Conservation (phyloP, 495 filamentous ascomycete species). For the Neurospora sp. region DNA sequence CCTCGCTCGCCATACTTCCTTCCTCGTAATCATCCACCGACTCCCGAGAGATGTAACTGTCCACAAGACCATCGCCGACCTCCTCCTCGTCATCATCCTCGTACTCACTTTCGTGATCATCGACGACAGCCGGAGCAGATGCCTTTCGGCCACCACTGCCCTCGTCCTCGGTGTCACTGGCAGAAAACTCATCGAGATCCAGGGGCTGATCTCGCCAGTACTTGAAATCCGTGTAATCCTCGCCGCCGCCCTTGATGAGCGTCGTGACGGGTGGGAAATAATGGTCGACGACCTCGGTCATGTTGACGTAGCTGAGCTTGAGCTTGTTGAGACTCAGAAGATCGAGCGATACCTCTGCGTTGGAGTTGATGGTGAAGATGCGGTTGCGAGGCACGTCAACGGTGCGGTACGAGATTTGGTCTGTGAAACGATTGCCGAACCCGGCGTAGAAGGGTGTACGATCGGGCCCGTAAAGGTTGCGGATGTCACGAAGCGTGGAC, state of each 20-base stretch:
- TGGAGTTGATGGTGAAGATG: slow-evolving; percentile 99
- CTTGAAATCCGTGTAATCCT: slow-evolving; percentile 81
- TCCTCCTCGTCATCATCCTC: slow-evolving; percentile 36
- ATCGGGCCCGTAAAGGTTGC: slow-evolving; percentile 71
- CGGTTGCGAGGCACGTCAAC: slow-evolving; percentile 88
- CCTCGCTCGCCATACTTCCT: slow-evolving; percentile 31
- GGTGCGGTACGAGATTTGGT: slow-evolving; percentile 89
- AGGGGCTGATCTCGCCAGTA: slow-evolving; percentile 73
- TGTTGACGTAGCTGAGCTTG: slow-evolving; percentile 92
- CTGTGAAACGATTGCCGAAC: slow-evolving; percentile 93
- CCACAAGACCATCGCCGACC: slow-evolving; percentile 35
- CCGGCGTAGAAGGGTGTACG: slow-evolving; percentile 88
- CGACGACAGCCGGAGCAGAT: slow-evolving; percentile 34
- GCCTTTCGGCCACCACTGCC: slow-evolving; percentile 33
- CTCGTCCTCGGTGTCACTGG: slow-evolving; percentile 56
- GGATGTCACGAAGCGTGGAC: slow-evolving; percentile 90
- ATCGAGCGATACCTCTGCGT: slow-evolving; percentile 92
- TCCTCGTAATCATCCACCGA: slow-evolving; percentile 41
- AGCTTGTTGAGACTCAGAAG: slow-evolving; percentile 85
- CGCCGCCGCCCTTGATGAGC: slow-evolving; percentile 65
- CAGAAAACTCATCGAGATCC: slow-evolving; percentile 69
- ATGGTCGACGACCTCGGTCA: slow-evolving; percentile 92
- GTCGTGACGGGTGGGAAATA: slow-evolving; percentile 83
- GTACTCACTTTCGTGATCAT: slow-evolving; percentile 31
- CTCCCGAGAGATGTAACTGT: slow-evolving; percentile 50